These are phyloP conservation scores for Lunasporangiospora selenospora DNA, from an alignment of 192 early-diverging fungal species.

Conservation along the genomic window DNA sequence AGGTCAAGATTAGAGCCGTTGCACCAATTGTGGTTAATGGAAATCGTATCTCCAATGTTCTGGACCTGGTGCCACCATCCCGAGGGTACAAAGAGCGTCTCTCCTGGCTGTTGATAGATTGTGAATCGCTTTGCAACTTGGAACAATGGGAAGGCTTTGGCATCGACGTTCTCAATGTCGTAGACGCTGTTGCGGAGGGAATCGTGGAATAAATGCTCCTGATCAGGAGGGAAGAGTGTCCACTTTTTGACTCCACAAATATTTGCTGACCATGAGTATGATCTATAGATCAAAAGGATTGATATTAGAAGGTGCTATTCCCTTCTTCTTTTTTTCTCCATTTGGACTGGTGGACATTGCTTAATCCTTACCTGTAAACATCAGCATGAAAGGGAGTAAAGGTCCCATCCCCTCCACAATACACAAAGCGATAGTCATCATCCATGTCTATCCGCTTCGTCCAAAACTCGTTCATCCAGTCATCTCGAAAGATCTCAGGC, in stretches of 20 bases:
- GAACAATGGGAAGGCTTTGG: slow-evolving; percentile 56
- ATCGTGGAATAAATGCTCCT: slow-evolving; percentile 67
- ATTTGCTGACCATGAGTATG: slow-evolving; percentile 80
- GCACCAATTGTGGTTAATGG: slow-evolving; percentile 82
- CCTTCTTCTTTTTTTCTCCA: slow-evolving; percentile 56
- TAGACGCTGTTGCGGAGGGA: slow-evolving; percentile 62
- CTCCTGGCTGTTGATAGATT: slow-evolving; percentile 65
- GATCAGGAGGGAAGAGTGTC: slow-evolving; percentile 71
- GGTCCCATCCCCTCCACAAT: slow-evolving; percentile 71
- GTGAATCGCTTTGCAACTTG: slow-evolving; percentile 52
- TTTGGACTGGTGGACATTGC: slow-evolving; percentile 65
- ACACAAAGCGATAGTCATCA: slow-evolving; percentile 79
- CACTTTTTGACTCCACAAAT: slow-evolving; percentile 76
- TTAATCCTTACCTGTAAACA: slow-evolving; percentile 62
- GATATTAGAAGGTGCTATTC: background rate
- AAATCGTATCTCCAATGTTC: slow-evolving; percentile 74
- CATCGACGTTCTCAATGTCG: slow-evolving; percentile 57
- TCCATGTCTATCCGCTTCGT: slow-evolving; percentile 32
- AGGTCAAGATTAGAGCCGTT: slow-evolving; percentile 65
- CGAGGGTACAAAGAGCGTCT: slow-evolving; percentile 76
- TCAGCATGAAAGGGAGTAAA: slow-evolving; percentile 82
- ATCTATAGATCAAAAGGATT: too few species aligned
- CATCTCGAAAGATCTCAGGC: slow-evolving; percentile 61
- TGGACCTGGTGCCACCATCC: slow-evolving; percentile 80
- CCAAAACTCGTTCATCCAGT: slow-evolving; percentile 78